Percentiles rank a stretch among this genome's conserved stretches.
Evolutionary conservation across 2,329 filamentous ascomycete genomes (phyloP).

Genomic region (Diaporthe ilicicola): DNA sequence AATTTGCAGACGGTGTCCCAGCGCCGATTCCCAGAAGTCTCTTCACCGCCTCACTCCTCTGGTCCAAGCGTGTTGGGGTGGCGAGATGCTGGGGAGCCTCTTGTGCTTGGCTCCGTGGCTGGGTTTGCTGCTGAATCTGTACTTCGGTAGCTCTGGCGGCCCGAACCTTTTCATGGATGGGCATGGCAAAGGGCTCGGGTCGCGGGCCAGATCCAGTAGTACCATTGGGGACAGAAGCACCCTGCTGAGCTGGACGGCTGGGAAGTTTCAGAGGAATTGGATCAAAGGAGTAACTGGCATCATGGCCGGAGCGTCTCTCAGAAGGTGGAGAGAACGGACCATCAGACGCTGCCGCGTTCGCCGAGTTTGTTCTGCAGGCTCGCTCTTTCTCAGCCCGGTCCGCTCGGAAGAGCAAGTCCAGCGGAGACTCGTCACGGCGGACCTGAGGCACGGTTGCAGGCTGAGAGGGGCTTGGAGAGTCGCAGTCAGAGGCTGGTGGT

Average conservation of each 20-base stretch:
- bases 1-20: background rate
- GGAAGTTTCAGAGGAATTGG: constrained; percentile 33
- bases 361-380: constrained; percentile 61
- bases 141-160: background rate
- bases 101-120: constrained; percentile 3
- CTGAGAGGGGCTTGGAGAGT: constrained; percentile 56
- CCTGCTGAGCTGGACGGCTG: constrained; percentile 39
- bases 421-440: constrained; percentile 72
- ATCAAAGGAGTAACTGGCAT: constrained; percentile 29
- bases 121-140: background rate
- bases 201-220: constrained; percentile 2
- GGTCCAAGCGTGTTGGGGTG: constrained; percentile 24
- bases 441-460: constrained; percentile 44
- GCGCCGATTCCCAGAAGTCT: constrained; percentile 20
- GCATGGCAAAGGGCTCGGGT: constrained; percentile 16
- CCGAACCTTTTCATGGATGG: constrained; percentile 18
- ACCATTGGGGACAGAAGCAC: constrained; percentile 34
- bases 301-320: constrained; percentile 42
- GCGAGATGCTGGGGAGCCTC: constrained; percentile 2
- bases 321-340: constrained; percentile 62
- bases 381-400: constrained; percentile 80
- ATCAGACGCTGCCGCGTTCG: constrained; percentile 50
- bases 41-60: constrained; percentile 30
- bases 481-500: constrained; percentile 61
- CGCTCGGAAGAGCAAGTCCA: constrained; percentile 91